Evolutionary conservation across 2,329 filamentous ascomycete genomes (phyloP).

Genomic region (Aureobasidium sp.): DNA sequence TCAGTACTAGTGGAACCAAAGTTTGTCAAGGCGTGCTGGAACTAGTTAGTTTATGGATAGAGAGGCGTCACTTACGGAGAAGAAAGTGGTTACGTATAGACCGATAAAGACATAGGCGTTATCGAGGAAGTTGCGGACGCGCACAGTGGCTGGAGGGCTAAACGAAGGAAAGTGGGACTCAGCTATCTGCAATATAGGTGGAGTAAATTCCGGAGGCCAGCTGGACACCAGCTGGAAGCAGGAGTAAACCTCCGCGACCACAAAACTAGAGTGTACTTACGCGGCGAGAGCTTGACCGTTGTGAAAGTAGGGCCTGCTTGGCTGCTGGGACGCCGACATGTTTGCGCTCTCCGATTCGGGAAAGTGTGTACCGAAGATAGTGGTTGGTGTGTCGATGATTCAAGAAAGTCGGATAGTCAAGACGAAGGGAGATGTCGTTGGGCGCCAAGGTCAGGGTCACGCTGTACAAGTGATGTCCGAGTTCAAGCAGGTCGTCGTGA

Average conservation of each 20-base stretch:
- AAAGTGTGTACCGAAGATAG: neutral
- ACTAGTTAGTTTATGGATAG: neutral
- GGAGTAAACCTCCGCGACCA: neutral
- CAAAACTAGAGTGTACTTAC: neutral
- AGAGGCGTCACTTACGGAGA: constrained; percentile 31
- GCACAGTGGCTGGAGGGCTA: constrained; percentile 38
- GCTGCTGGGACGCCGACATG: constrained; percentile 1
- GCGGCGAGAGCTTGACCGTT: constrained; percentile 12
- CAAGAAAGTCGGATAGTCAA: neutral
- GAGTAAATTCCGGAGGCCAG: neutral
- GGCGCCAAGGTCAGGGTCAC: neutral
- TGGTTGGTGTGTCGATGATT: neutral
- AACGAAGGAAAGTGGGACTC: neutral
- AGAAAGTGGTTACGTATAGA: constrained; percentile 40
- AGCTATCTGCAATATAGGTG: neutral
- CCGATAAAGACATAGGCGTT: constrained; percentile 39
- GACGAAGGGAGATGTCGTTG: neutral
- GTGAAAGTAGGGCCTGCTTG: constrained; percentile 11
- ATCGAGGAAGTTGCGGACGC: constrained; percentile 32
- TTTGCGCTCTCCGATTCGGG: neutral
- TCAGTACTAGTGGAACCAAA: neutral
- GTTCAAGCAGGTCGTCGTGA: too few relatives aligned
- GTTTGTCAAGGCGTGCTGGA: neutral
- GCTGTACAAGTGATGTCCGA: neutral
- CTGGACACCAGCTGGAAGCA: neutral